Evolutionary conservation across 352 stramenopile genomes (phyloP).

Genomic region (Phytophthora europaea): DNA sequence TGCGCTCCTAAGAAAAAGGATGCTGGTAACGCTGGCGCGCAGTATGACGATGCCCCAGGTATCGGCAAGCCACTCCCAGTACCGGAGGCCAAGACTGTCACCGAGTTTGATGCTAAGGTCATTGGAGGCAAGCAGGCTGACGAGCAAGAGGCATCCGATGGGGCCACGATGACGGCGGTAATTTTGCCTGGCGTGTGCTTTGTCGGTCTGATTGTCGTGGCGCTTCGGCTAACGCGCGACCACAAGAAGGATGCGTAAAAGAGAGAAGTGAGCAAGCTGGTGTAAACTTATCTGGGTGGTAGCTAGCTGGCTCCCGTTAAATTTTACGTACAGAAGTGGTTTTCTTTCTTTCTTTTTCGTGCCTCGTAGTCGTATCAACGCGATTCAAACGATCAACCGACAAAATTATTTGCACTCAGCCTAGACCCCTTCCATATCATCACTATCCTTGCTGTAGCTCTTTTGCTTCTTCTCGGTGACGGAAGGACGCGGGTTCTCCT

Average conservation of each 20-base stretch:
- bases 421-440: conserved; percentile 65
- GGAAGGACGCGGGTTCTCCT: conserved; percentile 60
- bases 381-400: conserved; percentile 30
- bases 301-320: neutral
- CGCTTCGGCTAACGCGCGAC: conserved; percentile 65
- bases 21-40: conserved; percentile 30
- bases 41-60: conserved; percentile 70
- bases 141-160: conserved; percentile 22
- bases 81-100: conserved; percentile 43
- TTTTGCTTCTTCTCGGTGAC: conserved; percentile 52
- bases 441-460: conserved; percentile 49
- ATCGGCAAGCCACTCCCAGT: conserved; percentile 61
- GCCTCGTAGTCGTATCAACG: conserved; percentile 13
- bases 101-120: conserved; percentile 51
- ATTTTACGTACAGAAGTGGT: conserved; percentile 25
- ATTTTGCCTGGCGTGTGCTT: conserved; percentile 67
- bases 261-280: conserved; percentile 3
- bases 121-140: conserved; percentile 43
- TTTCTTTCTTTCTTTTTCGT: conserved; percentile 15
- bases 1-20: conserved; percentile 76
- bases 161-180: conserved; percentile 40
- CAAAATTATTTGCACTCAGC: conserved; percentile 10
- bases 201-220: conserved; percentile 58
- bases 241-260: conserved; percentile 82
- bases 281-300: conserved; percentile 17